Evolutionary conservation across 176 grass and related monocot genomes (phyloP).

Genomic region (Dendrocalamus sinicus): DNA sequence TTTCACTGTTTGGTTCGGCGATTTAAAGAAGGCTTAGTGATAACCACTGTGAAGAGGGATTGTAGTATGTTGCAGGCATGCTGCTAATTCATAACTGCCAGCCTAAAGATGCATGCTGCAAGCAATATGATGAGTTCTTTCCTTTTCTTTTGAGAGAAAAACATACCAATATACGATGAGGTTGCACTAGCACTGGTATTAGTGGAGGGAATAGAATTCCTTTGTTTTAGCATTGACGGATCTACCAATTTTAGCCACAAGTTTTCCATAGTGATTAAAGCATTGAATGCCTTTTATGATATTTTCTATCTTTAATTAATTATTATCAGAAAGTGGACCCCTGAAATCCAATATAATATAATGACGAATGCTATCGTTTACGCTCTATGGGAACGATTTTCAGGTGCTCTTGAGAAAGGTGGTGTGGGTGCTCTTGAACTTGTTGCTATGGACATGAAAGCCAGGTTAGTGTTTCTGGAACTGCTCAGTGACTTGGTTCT

Average conservation of each 20-base stretch:
- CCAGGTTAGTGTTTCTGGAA: conserved; percentile 60
- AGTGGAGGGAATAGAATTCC: neutral
- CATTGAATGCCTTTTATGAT: conserved; percentile 7
- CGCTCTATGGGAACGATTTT: conserved; percentile 22
- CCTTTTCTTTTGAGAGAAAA: neutral
- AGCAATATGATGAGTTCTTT: neutral
- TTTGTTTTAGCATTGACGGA: conserved; percentile 5
- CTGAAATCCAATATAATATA: neutral
- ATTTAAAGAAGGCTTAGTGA: neutral
- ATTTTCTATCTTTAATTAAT: neutral
- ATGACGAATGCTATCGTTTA: neutral
- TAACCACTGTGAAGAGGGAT: neutral
- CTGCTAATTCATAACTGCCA: neutral
- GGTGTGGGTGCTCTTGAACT: conserved; percentile 98
- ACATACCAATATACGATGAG: neutral
- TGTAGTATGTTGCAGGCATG: neutral
- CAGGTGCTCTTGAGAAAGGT: conserved; percentile 97
- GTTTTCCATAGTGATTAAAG: neutral
- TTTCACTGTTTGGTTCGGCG: neutral
- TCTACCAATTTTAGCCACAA: neutral
- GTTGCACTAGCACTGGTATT: conserved; percentile 6
- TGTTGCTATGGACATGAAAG: conserved; percentile 99
- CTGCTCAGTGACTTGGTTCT: conserved; percentile 14
- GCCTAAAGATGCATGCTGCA: neutral
- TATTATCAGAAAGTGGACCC: neutral